Base-by-base conservation (phyloP, 176 grass and related monocot species). In the Bothriochloa decipiens region DNA sequence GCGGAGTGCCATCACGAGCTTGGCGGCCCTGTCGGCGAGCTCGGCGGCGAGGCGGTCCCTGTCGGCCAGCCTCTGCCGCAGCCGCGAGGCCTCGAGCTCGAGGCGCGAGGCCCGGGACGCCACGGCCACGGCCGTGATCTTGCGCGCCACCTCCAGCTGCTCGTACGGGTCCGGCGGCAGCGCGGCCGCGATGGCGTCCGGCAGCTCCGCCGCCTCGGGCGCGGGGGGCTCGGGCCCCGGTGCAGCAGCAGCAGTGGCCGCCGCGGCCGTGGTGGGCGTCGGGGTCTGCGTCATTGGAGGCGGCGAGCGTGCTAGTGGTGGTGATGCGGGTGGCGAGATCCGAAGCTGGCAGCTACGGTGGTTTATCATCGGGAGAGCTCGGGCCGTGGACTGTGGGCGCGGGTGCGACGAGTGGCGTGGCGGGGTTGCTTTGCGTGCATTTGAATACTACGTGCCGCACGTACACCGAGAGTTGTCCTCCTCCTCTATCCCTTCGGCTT, bases 161-260 rank as follows among this genome's bases (percentile, higher is more conserved):
- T 98, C 89, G 89, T 92, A 98, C 42, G 96, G 96, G 88, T 95
- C 96, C 45, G 40, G 72, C 49, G 96, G 96, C 65, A 98, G 91
- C 81, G 87, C 96, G 58, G 91, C 93, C 70, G 83, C 75, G 79
- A 98, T 95, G 77, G 94, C 91, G 74, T 98, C 96, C 29, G 96
- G 79, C 11, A 98, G 83, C 36, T 75, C 75, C 2, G 92, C 37
- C 14, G 92, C 37, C 14, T 20, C 27, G 7, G 76, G 33, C 13
- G 16, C 46, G 41, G 41, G 20, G 41, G 41, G 20, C 29, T 69
- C 52, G 18, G 73, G 75, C 26, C 46, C 41, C 3, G 68, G 63
- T 15, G 41, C 41, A 11, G 4, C 36, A 37, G 36, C 15, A 2
- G 83, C 8, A n/a, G n/a, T n/a, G n/a, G n/a, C n/a, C n/a, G n/a